Evolutionary conservation across 306 rosid species (phyloP).

Genomic region (Prunus salicina): DNA sequence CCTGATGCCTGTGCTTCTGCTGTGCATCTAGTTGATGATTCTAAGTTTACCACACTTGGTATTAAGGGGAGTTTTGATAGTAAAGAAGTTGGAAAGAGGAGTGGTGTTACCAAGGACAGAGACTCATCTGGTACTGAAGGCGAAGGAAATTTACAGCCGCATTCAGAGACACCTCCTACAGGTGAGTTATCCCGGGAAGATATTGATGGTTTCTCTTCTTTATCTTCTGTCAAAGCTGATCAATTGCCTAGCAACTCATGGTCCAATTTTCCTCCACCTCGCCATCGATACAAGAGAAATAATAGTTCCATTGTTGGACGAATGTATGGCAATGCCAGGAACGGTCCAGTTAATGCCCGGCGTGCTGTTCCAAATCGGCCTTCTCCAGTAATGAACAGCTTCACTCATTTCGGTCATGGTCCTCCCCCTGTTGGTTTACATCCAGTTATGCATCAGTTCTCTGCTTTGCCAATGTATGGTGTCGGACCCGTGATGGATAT

Average conservation of each 20-base stretch:
- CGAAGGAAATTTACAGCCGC: not conserved
- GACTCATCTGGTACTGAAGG: not conserved
- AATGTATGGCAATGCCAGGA: not conserved
- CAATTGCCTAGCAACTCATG: not conserved
- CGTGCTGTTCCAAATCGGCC: not conserved
- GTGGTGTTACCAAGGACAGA: not conserved
- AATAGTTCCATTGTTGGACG: not conserved
- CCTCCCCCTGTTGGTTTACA: not conserved
- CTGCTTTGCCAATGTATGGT: not conserved
- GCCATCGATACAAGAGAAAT: not conserved
- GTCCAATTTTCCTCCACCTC: not conserved
- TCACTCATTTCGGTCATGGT: not conserved
- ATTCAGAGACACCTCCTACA: not conserved
- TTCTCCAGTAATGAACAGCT: not conserved
- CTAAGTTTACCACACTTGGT: not conserved
- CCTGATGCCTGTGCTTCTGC: no score
- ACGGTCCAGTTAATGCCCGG: not conserved
- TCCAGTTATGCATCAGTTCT: not conserved
- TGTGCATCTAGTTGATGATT: no score
- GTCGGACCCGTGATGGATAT: not conserved
- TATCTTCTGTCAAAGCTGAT: not conserved
- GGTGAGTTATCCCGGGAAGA: no score
- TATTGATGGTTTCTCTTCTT: not conserved
- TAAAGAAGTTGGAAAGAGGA: not conserved
- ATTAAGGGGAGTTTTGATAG: not conserved